Percentiles rank a stretch among this genome's conserved stretches.
Evolutionary conservation across 768 basidiomycete species (phyloP).

Genomic region (Crucibulum laeve): DNA sequence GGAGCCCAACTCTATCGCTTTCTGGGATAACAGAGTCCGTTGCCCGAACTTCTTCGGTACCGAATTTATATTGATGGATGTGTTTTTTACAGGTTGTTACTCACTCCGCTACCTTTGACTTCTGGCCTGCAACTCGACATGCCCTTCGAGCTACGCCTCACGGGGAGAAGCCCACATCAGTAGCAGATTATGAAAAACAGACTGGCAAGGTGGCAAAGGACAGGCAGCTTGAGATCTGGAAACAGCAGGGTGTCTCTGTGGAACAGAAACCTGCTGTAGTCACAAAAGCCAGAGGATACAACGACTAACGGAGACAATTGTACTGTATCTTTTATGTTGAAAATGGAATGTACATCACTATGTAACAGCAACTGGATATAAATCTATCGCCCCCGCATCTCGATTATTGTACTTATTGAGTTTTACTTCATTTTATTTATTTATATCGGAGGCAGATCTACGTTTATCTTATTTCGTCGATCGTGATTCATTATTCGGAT

Average conservation of each 20-base stretch:
- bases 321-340: too few relatives aligned
- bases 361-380: too few relatives aligned
- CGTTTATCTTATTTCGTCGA: too few relatives aligned
- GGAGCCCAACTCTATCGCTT: slow-evolving; percentile 72
- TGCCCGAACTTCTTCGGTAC: neutral
- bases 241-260: slow-evolving; percentile 52
- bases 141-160: slow-evolving; percentile 80
- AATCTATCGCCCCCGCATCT: too few relatives aligned
- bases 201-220: slow-evolving; percentile 71
- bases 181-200: slow-evolving; percentile 59
- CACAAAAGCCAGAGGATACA: slow-evolving; percentile 50
- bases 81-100: slow-evolving; percentile 53
- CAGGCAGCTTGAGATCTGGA: slow-evolving; percentile 69
- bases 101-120: slow-evolving; percentile 81
- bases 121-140: slow-evolving; percentile 74
- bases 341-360: too few relatives aligned
- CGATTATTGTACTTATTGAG: too few relatives aligned
- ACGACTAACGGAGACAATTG: too few relatives aligned
- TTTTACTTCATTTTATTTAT: too few relatives aligned
- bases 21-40: slow-evolving; percentile 82
- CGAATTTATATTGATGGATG: neutral
- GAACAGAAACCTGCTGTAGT: slow-evolving; percentile 22
- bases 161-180: slow-evolving; percentile 74
- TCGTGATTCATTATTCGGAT: too few relatives aligned
- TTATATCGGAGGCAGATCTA: too few relatives aligned